Evolutionary conservation across 1,139 yeast species (phyloP), one percentile per base, ranked within the genome.

Genomic region (Candida smagusa): DNA sequence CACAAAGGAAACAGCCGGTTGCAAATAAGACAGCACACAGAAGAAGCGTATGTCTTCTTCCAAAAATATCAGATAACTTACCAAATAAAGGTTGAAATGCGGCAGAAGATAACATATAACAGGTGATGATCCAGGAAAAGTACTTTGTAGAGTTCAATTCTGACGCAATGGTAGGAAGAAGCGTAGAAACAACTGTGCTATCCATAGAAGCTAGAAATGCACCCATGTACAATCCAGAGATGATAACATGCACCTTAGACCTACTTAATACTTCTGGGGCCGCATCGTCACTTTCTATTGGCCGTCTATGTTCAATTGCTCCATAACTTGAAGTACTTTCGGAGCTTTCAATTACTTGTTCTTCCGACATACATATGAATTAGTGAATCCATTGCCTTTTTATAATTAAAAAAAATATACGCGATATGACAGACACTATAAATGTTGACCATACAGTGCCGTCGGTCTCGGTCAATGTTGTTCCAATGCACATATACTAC

Each of bases 51-150:
- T 35, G 47, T 53, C 77, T 84, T 49, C 96, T 73, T 13, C 96
- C 96, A 57, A 83, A 87, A 31, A 88, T 85, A 52, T 88, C 96
- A 3, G 94, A 82, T 25, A 89, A 60, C 53, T 87, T 88, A 19
- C 96, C 96, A 49, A 82, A 87, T 19, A 89, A 61, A 1, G 96
- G 96, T 59, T 71, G 77, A 49, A 68, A 69, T 1, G 76, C 76
- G 1, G 77, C 60, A 9, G 69, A 58, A 5, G 73, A 63, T 40
- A 71, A 56, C 39, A 71, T 37, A 50, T 55, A 52, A 4, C 74
- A 62, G 22, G 73, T 67, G 19, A 78, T 72, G 41, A 68, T 71
- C 79, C 74, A 71, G 16, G 74, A 66, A 40, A 71, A 63, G 47
- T 63, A 58, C 25, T 64, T 55, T 32, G 67, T 60, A 22, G 70